phyloP scores from a whole-genome alignment of 2,329 filamentous ascomycete genomes.

The Sphaceloma murrayae region DNA sequence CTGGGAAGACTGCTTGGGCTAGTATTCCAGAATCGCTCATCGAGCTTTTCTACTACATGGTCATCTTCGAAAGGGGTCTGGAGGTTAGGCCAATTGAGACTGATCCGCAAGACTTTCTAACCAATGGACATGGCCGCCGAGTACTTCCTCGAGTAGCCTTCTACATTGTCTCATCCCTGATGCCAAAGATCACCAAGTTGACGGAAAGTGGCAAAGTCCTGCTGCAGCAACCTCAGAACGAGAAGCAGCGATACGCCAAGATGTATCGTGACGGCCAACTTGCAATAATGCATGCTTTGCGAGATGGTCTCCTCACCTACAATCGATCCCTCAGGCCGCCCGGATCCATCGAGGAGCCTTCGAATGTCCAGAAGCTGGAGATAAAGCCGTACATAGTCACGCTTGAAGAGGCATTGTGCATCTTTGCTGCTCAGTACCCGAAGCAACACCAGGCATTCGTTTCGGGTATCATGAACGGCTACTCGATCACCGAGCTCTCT shows the following conservation, averaged over 20 bases:
- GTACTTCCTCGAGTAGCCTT: conserved; percentile 29
- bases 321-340: conserved; percentile 20
- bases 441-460: conserved; percentile 23
- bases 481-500: conserved; percentile 25
- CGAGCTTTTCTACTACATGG: conserved; percentile 30
- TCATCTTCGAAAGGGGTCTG: conserved; percentile 27
- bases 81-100: conserved; percentile 24
- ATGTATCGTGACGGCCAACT: conserved; percentile 37
- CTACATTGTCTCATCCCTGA: conserved; percentile 28
- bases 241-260: conserved; percentile 33
- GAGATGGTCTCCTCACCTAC: conserved; percentile 24
- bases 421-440: conserved; percentile 42
- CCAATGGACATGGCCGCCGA: conserved; percentile 22
- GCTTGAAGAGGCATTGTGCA: conserved; percentile 25
- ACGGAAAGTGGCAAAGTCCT: conserved; percentile 22
- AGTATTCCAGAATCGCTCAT: conserved; percentile 27
- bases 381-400: conserved; percentile 22
- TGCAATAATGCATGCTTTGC: conserved; percentile 25
- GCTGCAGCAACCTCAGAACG: conserved; percentile 27
- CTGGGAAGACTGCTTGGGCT: conserved; percentile 17
- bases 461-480: conserved; percentile 26
- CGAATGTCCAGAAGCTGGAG: conserved; percentile 7
- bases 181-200: conserved; percentile 28
- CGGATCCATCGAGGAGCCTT: not conserved
- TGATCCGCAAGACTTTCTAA: conserved; percentile 24